phyloP scores from a whole-genome alignment of 164 flowering plant genomes.

The Piper longum region DNA sequence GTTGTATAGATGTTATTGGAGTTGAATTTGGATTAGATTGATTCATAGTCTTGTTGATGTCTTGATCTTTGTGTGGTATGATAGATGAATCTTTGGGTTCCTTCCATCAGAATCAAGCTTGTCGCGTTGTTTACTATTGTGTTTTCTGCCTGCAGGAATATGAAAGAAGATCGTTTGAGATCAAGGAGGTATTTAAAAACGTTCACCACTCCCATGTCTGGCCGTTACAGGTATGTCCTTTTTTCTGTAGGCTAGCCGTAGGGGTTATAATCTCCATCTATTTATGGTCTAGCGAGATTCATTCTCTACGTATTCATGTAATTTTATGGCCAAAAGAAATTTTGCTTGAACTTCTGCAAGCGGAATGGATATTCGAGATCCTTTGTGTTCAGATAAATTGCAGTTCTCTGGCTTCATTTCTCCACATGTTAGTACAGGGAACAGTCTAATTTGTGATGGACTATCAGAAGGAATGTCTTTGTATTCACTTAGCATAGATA shows the following conservation, averaged over 20 bases:
- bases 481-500: slow-evolving; percentile 77
- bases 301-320: no score
- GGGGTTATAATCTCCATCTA: not conserved
- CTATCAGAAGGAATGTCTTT: slow-evolving; percentile 83
- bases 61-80: not conserved
- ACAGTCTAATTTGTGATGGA: slow-evolving; percentile 55
- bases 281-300: no score
- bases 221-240: slow-evolving; percentile 71
- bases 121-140: not conserved
- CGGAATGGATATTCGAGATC: slow-evolving; percentile 36
- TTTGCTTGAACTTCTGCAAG: slow-evolving; percentile 25
- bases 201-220: slow-evolving; percentile 81
- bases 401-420: slow-evolving; percentile 78
- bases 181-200: slow-evolving; percentile 45
- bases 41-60: not conserved
- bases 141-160: slow-evolving; percentile 20
- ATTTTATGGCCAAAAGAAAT: slow-evolving; percentile 23
- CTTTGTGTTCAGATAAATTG: slow-evolving; percentile 50
- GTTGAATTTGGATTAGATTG: no score
- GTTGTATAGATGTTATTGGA: no score
- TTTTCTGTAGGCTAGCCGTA: not conserved
- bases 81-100: not conserved
- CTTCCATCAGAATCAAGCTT: not conserved
- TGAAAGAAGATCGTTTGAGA: slow-evolving; percentile 57
- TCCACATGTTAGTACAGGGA: slow-evolving; percentile 50